Conservation (phyloP, 441 rosid genomes). For the Aquilaria agallochum region DNA sequence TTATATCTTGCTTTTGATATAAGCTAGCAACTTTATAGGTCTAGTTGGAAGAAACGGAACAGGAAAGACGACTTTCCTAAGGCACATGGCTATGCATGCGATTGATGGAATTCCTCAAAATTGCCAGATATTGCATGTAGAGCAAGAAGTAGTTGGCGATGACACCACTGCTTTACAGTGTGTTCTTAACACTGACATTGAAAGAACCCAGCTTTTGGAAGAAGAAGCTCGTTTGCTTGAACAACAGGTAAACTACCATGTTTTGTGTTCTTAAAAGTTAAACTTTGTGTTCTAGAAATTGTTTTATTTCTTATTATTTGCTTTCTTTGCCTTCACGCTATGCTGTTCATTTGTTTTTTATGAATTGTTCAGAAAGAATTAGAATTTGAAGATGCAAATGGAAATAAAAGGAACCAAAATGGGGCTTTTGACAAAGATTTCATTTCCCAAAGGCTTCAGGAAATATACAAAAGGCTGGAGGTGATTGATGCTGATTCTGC, state of each 20-base stretch:
- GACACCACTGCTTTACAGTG: slow-evolving; percentile 84
- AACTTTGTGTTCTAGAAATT: slow-evolving; percentile 4
- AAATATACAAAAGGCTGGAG: slow-evolving; percentile 94
- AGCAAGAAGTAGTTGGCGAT: slow-evolving; percentile 98
- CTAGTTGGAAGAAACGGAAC: slow-evolving; percentile 99
- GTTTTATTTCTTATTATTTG: slow-evolving; percentile 1
- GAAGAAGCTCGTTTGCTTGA: slow-evolving; percentile 71
- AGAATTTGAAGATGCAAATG: slow-evolving; percentile 53
- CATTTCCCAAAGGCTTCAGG: slow-evolving; percentile 65
- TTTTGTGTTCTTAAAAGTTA: slow-evolving; percentile 9
- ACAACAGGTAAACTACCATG: slow-evolving; percentile 51
- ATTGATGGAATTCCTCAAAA: slow-evolving; percentile 95
- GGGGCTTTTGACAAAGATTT: slow-evolving; percentile 54
- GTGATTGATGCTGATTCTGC: slow-evolving; percentile 91
- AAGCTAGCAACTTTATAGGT: slow-evolving; percentile 40
- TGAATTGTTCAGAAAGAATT: slow-evolving; percentile 56
- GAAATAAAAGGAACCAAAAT: slow-evolving; percentile 43
- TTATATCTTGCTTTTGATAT: slow-evolving; percentile 11
- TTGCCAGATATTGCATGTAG: slow-evolving; percentile 96
- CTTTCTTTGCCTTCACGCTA: slow-evolving; percentile 6
- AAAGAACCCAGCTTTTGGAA: slow-evolving; percentile 74
- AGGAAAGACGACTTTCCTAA: slow-evolving; percentile 93
- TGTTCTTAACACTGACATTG: slow-evolving; percentile 86
- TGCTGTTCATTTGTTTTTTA: slow-evolving; percentile 23
- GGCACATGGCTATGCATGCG: slow-evolving; percentile 98